phyloP scores from a whole-genome alignment of 768 basidiomycete species.

The Lactarius hatsudake region DNA sequence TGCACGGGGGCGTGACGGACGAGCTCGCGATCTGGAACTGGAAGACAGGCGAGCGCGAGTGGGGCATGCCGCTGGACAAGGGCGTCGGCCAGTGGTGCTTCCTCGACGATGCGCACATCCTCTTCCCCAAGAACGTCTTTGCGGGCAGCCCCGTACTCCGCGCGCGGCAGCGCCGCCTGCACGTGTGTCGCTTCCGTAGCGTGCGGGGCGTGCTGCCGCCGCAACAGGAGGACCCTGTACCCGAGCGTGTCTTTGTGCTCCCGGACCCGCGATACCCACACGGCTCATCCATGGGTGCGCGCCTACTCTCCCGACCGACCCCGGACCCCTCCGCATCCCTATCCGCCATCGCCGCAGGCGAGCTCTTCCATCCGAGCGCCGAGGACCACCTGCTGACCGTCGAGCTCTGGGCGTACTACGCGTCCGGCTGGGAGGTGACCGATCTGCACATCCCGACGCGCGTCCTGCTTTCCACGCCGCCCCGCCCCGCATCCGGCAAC shows the following conservation, averaged over 20 bases:
- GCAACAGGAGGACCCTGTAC: background rate
- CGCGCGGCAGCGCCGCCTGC: conserved; percentile 1
- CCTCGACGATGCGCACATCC: conserved; percentile 12
- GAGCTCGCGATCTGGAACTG: conserved; percentile 13
- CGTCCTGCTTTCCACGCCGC: background rate
- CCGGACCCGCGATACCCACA: conserved; percentile 1
- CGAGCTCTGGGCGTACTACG: conserved; percentile 7
- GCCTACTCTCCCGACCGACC: background rate
- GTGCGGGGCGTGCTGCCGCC: background rate
- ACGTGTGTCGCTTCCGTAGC: background rate
- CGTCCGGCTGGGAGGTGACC: conserved; percentile 3
- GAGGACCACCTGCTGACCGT: background rate
- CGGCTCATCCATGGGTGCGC: conserved; percentile 1
- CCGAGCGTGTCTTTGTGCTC: background rate
- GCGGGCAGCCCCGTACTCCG: background rate
- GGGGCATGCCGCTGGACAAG: conserved; percentile 5
- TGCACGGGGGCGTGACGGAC: background rate
- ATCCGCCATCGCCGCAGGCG: background rate
- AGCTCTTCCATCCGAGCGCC: background rate
- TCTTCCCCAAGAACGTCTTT: conserved; percentile 8
- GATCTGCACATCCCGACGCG: conserved; percentile 7
- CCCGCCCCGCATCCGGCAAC: background rate
- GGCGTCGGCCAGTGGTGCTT: conserved; percentile 11
- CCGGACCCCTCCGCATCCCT: background rate
- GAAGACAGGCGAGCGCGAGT: conserved; percentile 1